Evolutionary conservation across 306 rosid genomes (phyloP).

Genomic region (Mucuna pruriens): DNA sequence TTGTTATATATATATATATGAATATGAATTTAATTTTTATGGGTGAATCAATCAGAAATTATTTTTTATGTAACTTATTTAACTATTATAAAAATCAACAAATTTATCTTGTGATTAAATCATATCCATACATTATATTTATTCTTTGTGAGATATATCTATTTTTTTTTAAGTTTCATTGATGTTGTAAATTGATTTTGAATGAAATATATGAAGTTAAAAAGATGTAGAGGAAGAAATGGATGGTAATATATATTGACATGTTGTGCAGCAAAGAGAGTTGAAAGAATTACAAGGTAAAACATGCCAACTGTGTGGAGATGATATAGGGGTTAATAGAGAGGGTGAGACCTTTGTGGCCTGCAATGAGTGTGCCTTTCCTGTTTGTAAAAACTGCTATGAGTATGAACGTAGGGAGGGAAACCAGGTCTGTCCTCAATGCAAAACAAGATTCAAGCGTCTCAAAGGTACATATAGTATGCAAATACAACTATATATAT

Average conservation of each 20-base stretch:
- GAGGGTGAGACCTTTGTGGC: conserved; percentile 73
- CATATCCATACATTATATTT: too few species aligned
- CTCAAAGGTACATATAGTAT: conserved; percentile 67
- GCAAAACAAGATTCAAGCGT: conserved; percentile 76
- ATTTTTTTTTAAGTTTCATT: too few species aligned
- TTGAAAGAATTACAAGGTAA: conserved; percentile 35
- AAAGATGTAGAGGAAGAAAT: not conserved
- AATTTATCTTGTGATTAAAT: too few species aligned
- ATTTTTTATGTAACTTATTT: too few species aligned
- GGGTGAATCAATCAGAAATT: too few species aligned
- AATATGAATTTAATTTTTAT: too few species aligned
- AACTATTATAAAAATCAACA: too few species aligned
- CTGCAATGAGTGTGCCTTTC: conserved; percentile 83
- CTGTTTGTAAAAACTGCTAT: conserved; percentile 71
- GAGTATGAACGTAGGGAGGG: conserved; percentile 79
- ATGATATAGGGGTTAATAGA: conserved; percentile 49
- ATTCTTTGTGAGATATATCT: too few species aligned
- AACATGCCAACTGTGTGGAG: conserved; percentile 69
- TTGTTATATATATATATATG: too few species aligned
- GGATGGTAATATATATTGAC: not conserved
- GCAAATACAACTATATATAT: not conserved
- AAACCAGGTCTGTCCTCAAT: conserved; percentile 67
- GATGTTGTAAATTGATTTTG: too few species aligned
- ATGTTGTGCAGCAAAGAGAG: conserved; percentile 45
- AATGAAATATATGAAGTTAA: not conserved